Evolutionary conservation across 495 filamentous ascomycete species (phyloP), one percentile per base, ranked within the genome.

Genomic region (Penicilliopsis zonata): DNA sequence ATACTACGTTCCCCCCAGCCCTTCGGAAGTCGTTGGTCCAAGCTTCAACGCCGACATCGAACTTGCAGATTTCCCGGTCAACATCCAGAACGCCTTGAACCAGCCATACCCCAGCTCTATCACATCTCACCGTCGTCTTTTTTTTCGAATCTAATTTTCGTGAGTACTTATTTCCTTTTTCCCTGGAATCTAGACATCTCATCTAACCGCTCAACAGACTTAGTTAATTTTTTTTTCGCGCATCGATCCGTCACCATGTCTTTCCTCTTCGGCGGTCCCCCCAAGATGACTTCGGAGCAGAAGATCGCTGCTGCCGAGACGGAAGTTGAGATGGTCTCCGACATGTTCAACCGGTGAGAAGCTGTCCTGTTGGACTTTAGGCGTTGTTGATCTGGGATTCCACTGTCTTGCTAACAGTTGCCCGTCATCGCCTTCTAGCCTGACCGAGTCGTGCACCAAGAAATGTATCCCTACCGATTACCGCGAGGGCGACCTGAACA

Each of bases 241-340:
- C 5, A 9, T 29, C n/a, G 5, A 13, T 16, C 21, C 26, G 16
- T 44, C 58, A 90, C 45, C 31, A 93, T 96, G 88, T 95, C 86
- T 42, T 92, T 94, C 70, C 80, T 98, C 47, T 80, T 95, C 59
- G 85, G 86, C 57, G 70, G 77, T 43, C 58, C 67, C 30, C 81
- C 86, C 33, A 85, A 94, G 61, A 82, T 85, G 52, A 78, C 85
- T 46, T 94, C 85, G 43, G 90, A 81, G 45, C 76, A 95, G 67
- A 96, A 96, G 70, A 88, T 99, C 54, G 78, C 82, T 38, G 80
- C 82, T 35, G 86, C 92, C 37, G 86, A 96, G 64, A 82, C 80
- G 36, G 90, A 99, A 66, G 63, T 72, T 20, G 90, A 94, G 57
- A 86, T 95, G 63, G 69, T 95, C 22, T 80, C 86, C 25, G 85